Evolutionary conservation across 305 asterid species (phyloP), one percentile per base, ranked within the genome.

Genomic region (Rubia occidens): DNA sequence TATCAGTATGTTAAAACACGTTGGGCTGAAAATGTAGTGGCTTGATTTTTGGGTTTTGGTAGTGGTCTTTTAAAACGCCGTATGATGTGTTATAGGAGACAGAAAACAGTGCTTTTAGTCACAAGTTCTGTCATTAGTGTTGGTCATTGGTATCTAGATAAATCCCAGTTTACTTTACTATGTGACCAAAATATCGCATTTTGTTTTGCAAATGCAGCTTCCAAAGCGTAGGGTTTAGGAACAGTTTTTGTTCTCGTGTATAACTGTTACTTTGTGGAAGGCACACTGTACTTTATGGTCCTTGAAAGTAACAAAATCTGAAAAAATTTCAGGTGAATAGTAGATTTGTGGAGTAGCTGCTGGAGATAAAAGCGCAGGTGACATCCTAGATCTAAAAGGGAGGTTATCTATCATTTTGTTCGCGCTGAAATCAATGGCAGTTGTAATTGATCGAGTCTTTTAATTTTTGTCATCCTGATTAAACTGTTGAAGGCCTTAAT

Each of bases 371-470:
- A 32, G 68, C 17, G 35, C 53, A 64, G 45, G 67, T 11, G 35
- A 42, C 54, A 42, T 10, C 68, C 14, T 8, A 18, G 68, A 42
- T 64, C 37, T 40, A 20, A 40, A 37, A 20, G 35, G 35, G 54
- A 20, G 35, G 35, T 40, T 32, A 18, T 40, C 5, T 42, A 61
- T 61, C 44, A 61, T 61, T 35, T 61, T 32, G 35, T 32, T 35
- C 15, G 10, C 13, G 51, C 68, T 29, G 26, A 15, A 40, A 64
- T 64, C 68, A 6, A 8, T 64, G 54, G 54, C 32, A 2, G 18
- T 20, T 64, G 54, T 64, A 42, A 64, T 42, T 64, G 68, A 42
- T 32, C 14, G 11, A n/a, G 35, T 14, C 66, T 64, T 14, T 64
- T 42, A 42, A 64, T 37, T 42, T 59, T 24, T 24, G 17, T 26